Evolutionary conservation across 257 asterid genomes (phyloP).

Genomic region (Ilex asprella): DNA sequence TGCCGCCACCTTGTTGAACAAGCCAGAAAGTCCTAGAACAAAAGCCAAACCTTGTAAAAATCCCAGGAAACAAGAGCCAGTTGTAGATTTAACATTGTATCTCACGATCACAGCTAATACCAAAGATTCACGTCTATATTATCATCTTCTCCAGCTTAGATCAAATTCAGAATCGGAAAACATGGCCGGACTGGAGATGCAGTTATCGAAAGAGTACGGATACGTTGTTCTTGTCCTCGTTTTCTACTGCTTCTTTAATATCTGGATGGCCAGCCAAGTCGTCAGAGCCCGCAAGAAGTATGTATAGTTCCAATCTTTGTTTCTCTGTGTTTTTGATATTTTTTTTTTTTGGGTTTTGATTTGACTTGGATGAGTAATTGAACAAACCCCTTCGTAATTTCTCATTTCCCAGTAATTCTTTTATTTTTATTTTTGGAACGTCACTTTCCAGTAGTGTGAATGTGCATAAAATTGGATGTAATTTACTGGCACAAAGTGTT

Average conservation of each 20-base stretch:
- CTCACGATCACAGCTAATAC: too few species aligned
- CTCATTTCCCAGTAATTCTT: too few species aligned
- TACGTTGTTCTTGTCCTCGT: slow-evolving; percentile 61
- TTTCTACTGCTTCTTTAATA: slow-evolving; percentile 51
- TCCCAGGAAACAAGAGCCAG: neutral
- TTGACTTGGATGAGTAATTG: neutral
- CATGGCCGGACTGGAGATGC: slow-evolving; percentile 48
- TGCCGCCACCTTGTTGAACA: neutral
- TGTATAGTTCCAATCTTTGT: neutral
- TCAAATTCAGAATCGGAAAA: neutral
- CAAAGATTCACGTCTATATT: too few species aligned
- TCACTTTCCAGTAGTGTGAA: too few species aligned
- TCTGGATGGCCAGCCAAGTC: slow-evolving; percentile 74
- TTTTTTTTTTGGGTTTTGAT: neutral
- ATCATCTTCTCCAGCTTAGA: neutral
- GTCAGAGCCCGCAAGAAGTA: slow-evolving; percentile 76
- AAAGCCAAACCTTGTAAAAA: neutral
- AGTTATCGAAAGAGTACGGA: slow-evolving; percentile 67
- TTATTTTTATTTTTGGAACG: neutral
- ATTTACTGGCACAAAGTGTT: too few species aligned
- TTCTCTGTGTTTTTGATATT: neutral
- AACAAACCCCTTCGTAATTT: slow-evolving; percentile 1
- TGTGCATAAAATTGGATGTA: too few species aligned
- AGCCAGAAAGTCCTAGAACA: neutral
- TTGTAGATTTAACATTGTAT: too few species aligned